These are phyloP conservation scores for Cordyceps cateniannulata DNA, from an alignment of 2,329 filamentous ascomycete genomes.

Conservation along the genomic window DNA sequence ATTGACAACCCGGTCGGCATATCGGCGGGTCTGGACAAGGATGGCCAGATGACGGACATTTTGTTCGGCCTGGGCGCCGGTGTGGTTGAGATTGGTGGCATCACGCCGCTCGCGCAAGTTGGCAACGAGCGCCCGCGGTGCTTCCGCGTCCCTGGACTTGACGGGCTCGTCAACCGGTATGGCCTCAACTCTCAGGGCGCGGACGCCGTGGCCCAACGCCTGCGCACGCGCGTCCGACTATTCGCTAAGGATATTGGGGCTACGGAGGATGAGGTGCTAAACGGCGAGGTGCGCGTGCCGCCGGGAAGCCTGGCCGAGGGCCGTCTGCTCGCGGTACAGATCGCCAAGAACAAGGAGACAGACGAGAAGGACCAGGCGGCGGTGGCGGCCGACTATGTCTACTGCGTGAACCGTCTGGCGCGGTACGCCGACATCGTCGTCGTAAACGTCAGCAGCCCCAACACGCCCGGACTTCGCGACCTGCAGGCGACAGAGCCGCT, in stretches of 20 bases:
- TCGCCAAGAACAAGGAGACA: constrained; percentile 95
- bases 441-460: constrained; percentile 95
- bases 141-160: constrained; percentile 75
- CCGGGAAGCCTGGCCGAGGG: constrained; percentile 74
- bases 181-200: constrained; percentile 90
- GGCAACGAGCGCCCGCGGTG: constrained; percentile 86
- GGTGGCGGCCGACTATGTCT: constrained; percentile 76
- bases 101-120: constrained; percentile 77
- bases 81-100: constrained; percentile 87
- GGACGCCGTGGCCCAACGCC: constrained; percentile 72
- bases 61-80: constrained; percentile 80
- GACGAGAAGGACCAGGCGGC: constrained; percentile 78
- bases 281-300: constrained; percentile 71
- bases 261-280: constrained; percentile 65
- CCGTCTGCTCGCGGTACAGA: constrained; percentile 78
- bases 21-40: constrained; percentile 93
- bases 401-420: constrained; percentile 75
- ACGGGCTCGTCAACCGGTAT: constrained; percentile 91
- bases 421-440: constrained; percentile 93
- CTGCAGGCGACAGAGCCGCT: constrained; percentile 81
- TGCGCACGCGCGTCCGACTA: constrained; percentile 70
- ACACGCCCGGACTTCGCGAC: constrained; percentile 84
- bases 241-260: constrained; percentile 69
- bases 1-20: constrained; percentile 87
- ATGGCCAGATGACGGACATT: constrained; percentile 79